Percentiles rank a stretch among this genome's conserved stretches.
These are phyloP conservation scores for Ophiosphaerella korrae DNA, from an alignment of 2,329 filamentous ascomycete species.

Conservation along the genomic window DNA sequence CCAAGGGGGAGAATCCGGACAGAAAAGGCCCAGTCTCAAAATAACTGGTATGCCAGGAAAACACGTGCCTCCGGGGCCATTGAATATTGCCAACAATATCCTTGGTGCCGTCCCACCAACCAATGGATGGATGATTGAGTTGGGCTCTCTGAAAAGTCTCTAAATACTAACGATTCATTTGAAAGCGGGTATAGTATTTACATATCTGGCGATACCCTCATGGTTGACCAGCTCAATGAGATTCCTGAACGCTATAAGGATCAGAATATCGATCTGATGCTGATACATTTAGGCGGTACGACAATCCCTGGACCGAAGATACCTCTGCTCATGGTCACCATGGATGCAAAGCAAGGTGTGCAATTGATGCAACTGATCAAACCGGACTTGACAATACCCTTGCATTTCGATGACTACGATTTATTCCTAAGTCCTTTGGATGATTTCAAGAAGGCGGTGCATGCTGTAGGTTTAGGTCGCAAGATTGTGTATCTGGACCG, in stretches of 20 bases:
- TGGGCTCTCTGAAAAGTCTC: constrained; percentile 53
- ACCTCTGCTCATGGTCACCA: constrained; percentile 70
- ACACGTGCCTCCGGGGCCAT: constrained; percentile 58
- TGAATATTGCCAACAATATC: constrained; percentile 54
- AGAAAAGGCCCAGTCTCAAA: constrained; percentile 54
- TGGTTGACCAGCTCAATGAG: constrained; percentile 65
- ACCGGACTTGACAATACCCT: constrained; percentile 65
- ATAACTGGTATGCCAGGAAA: constrained; percentile 69
- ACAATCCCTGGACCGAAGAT: constrained; percentile 65
- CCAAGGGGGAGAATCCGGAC: constrained; percentile 3
- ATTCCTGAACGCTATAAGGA: constrained; percentile 62
- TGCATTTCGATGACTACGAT: constrained; percentile 55
- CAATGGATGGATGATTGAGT: constrained; percentile 70
- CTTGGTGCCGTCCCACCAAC: constrained; percentile 64
- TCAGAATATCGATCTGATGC: constrained; percentile 67
- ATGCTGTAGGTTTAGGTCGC: constrained; percentile 56
- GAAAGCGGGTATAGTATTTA: constrained; percentile 64
- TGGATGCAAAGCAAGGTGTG: constrained; percentile 68
- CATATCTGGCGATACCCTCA: constrained; percentile 69
- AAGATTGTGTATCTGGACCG: constrained; percentile 66
- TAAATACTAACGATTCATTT: constrained; percentile 35
- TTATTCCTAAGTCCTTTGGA: constrained; percentile 64
- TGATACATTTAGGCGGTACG: constrained; percentile 69
- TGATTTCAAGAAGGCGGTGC: constrained; percentile 64
- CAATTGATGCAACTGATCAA: constrained; percentile 64